Evolutionary conservation across 805 yeast species (phyloP).

Genomic region (Barnettozyma pratensis): DNA sequence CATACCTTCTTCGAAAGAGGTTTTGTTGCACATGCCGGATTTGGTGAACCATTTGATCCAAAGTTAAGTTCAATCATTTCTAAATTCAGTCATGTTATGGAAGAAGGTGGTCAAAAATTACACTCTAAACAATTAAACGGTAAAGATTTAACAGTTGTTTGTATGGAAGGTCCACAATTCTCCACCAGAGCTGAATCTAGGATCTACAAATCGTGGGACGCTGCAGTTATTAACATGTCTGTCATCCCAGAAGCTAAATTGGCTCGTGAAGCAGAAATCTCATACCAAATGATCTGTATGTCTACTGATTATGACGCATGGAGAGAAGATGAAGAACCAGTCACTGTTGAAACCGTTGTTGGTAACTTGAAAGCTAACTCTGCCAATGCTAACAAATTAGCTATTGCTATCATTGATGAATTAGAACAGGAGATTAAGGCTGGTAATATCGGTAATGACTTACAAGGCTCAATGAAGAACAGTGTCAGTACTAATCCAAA

Average conservation of each 20-base stretch:
- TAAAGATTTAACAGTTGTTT: conserved; percentile 76
- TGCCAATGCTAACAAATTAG: conserved; percentile 76
- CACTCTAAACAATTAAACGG: conserved; percentile 64
- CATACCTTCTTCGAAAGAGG: conserved; percentile 84
- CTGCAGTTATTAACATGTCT: conserved; percentile 94
- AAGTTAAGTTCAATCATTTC: conserved; percentile 62
- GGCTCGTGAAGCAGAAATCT: conserved; percentile 95
- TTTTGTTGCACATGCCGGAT: conserved; percentile 94
- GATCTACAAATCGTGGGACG: conserved; percentile 84
- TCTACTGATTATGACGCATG: conserved; percentile 98
- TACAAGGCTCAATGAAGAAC: conserved; percentile 72
- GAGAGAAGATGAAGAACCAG: conserved; percentile 94
- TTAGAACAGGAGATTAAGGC: conserved; percentile 56
- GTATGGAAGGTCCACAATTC: conserved; percentile 99
- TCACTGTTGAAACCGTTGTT: conserved; percentile 95
- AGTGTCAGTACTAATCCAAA: conserved; percentile 73
- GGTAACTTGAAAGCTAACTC: conserved; percentile 85
- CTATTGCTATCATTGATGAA: conserved; percentile 60
- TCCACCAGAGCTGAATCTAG: conserved; percentile 94
- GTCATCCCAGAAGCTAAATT: conserved; percentile 95
- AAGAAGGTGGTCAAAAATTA: conserved; percentile 42
- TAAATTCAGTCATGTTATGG: conserved; percentile 51
- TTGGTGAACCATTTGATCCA: conserved; percentile 93
- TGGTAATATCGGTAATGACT: conserved; percentile 64
- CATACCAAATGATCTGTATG: conserved; percentile 98